Conservation (phyloP, 345 rosid species). For the Mallotus nudiflorus region DNA sequence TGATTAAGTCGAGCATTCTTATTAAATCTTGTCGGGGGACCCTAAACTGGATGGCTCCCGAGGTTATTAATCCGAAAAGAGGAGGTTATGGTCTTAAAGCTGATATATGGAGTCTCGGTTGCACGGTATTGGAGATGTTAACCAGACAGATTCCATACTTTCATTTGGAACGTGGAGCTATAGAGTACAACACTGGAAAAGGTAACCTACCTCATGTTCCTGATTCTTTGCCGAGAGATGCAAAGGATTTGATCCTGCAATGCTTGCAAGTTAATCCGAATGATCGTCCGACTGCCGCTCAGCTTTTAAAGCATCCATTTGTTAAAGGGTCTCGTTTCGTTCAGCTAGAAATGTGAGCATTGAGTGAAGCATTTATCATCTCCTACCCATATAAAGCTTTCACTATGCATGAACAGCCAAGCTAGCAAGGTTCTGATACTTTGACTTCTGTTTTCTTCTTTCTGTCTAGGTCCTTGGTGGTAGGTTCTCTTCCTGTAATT, state of each 20-base stretch:
- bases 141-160: constrained; percentile 54
- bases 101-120: constrained; percentile 92
- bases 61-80: constrained; percentile 35
- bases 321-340: not conserved
- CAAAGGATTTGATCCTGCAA: constrained; percentile 18
- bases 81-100: constrained; percentile 62
- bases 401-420: too few species aligned
- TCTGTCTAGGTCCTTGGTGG: too few species aligned
- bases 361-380: too few species aligned
- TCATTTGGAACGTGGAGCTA: constrained; percentile 34
- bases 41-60: constrained; percentile 1
- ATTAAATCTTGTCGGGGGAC: not conserved
- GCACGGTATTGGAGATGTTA: constrained; percentile 76
- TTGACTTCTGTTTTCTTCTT: too few species aligned
- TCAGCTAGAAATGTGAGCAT: too few species aligned
- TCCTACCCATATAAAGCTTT: too few species aligned
- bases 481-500: too few species aligned
- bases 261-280: constrained; percentile 18
- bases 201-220: constrained; percentile 17
- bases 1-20: constrained; percentile 6
- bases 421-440: too few species aligned
- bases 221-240: constrained; percentile 9
- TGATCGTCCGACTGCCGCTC: constrained; percentile 23
- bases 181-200: constrained; percentile 11
- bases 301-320: constrained; percentile 23